These are phyloP conservation scores for Carex arenaria DNA, from an alignment of 202 grass and related monocot species.

Conservation along the genomic window DNA sequence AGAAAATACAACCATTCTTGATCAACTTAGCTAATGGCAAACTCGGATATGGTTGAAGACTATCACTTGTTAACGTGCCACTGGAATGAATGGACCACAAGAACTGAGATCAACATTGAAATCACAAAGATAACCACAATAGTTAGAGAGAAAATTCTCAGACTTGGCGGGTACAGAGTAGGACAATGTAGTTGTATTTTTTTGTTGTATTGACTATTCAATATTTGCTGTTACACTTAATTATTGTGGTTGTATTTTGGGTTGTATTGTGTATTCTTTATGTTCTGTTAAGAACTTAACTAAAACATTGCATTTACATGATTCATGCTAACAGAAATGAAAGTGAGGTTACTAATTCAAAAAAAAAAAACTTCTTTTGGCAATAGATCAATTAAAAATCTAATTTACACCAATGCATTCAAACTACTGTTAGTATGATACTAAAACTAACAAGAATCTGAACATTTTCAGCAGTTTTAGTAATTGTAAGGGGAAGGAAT, in stretches of 20 bases:
- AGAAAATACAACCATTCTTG: not conserved
- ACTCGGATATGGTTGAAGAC: not conserved
- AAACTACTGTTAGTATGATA: not conserved
- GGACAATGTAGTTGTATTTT: not conserved
- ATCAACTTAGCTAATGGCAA: not conserved
- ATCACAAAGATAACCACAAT: too few relatives aligned
- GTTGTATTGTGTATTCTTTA: not conserved
- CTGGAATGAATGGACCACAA: not conserved
- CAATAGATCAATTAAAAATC: not conserved
- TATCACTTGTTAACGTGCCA: not conserved
- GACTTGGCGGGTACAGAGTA: not conserved
- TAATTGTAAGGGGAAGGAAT: not conserved
- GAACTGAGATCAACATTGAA: too few relatives aligned
- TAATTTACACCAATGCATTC: not conserved
- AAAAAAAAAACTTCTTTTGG: not conserved
- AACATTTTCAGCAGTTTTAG: not conserved
- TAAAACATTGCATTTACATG: not conserved
- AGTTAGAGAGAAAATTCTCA: not conserved
- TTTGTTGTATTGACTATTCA: not conserved
- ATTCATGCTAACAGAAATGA: not conserved
- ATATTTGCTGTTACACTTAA: not conserved
- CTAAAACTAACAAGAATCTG: not conserved
- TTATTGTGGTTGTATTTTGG: not conserved
- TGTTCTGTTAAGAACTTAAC: not conserved
- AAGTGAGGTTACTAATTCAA: not conserved